Evolutionary conservation across 75 land plant genomes (phyloP).

Genomic region (Chamaecyparis obtusa): DNA sequence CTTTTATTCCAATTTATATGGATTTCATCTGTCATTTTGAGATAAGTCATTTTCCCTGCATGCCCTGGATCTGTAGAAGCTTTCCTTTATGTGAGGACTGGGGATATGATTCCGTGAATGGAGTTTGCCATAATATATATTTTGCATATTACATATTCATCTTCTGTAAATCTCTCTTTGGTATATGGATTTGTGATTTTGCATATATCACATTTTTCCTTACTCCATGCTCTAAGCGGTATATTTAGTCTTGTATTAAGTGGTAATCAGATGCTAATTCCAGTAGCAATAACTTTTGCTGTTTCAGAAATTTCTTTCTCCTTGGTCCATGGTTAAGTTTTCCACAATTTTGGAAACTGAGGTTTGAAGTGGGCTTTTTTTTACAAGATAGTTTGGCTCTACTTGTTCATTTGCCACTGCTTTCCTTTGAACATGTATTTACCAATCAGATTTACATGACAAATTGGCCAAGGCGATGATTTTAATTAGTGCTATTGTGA

Average conservation of each 20-base stretch:
- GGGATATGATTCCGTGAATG: neutral
- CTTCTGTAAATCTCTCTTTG: neutral
- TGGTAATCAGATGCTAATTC: neutral
- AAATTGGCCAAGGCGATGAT: neutral
- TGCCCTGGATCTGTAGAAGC: neutral
- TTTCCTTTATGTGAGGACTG: neutral
- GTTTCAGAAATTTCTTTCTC: neutral
- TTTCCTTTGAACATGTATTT: neutral
- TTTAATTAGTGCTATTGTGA: neutral
- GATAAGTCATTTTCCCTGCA: neutral
- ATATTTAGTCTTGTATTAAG: neutral
- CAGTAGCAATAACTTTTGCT: neutral
- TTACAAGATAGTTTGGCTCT: neutral
- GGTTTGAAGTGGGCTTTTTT: neutral
- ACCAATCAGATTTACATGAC: neutral
- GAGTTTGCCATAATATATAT: neutral
- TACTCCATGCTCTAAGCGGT: neutral
- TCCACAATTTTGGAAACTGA: neutral
- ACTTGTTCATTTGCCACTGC: neutral
- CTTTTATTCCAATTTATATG: neutral
- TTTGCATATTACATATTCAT: neutral
- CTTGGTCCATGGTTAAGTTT: neutral
- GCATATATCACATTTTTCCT: neutral
- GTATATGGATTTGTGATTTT: neutral
- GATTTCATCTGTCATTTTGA: neutral